Evolutionary conservation across 768 basidiomycete genomes (phyloP), one percentile per base, ranked within the genome.

Genomic region (Calocybe cyanea): DNA sequence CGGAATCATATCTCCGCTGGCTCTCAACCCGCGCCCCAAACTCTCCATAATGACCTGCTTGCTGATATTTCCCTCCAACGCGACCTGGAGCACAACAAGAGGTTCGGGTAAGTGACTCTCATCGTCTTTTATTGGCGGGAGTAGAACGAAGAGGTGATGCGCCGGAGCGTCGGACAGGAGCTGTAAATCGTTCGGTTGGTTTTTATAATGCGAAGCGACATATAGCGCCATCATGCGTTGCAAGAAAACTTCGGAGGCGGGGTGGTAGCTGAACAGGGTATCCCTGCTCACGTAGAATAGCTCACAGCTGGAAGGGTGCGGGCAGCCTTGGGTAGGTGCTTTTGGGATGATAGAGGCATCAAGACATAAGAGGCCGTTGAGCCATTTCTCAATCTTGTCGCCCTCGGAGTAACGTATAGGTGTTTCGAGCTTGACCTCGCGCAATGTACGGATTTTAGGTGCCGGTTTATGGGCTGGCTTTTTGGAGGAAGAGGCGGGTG

Each of bases 141-240:
- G 73, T 0, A 99, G 78, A 1, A 99, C 96, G 54, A 98, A 99
- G 11, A 99, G 77, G 57, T 94, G 91, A 60, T 98, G 95, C 0
- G 92, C 94, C 0, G 96, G 96, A 0, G 96, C 96, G 57, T 99
- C 96, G 9, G 87, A 90, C 64, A 98, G 80, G 41, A 99, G 78
- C 63, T 98, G 95, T n/a, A 99, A 75, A 62, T 99, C 96, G 61
- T 99, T 98, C 15, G 96, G 96, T 59, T 94, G 91, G 65, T 98
- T 99, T 68, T 99, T 99, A 73, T 99, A 99, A 63, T 99, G 96
- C 41, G 87, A 88, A 1, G 96, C 91, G 41, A 98, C 95, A 64
- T 97, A 99, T 1, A 98, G 75, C 14, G 91, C 85, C 93, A 97
- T 96, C 87, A 98, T 93, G 28, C 94, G 81, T 66, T 99, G 96